phyloP scores from a whole-genome alignment of 2,329 filamentous ascomycete species.

The Colletotrichum neosansevieriae region DNA sequence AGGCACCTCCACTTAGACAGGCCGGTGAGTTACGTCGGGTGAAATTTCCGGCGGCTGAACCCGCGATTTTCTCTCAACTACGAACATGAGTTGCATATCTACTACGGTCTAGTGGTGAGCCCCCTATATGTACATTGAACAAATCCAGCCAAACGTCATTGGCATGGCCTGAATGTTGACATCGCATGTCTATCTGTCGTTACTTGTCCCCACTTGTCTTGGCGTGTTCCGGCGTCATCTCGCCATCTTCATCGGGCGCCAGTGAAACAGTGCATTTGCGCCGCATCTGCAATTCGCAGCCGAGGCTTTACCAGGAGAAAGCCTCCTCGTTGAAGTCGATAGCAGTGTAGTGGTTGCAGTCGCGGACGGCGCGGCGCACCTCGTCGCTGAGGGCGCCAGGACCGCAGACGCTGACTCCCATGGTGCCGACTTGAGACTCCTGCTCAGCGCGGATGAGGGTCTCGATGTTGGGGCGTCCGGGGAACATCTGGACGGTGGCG shows the following conservation, averaged over 20 bases:
- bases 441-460: conserved; percentile 80
- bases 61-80: not conserved
- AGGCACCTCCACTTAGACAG: too few species aligned
- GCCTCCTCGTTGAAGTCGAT: conserved; percentile 86
- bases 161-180: too few species aligned
- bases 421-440: conserved; percentile 78
- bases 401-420: conserved; percentile 81
- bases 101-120: not conserved
- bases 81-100: not conserved
- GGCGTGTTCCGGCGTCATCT: not conserved
- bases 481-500: conserved; percentile 86
- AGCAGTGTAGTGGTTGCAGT: conserved; percentile 71
- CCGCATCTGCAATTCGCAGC: too few species aligned
- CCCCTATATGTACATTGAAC: conserved; percentile 14
- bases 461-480: conserved; percentile 80
- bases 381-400: conserved; percentile 81
- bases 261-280: too few species aligned
- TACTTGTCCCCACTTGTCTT: too few species aligned
- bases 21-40: too few species aligned
- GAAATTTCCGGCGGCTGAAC: not conserved
- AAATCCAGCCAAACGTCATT: not conserved
- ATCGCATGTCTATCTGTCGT: too few species aligned
- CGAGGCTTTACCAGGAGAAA: conserved; percentile 67
- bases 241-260: too few species aligned
- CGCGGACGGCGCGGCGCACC: conserved; percentile 75